Base-by-base conservation (phyloP, 306 rosid species). In the Glycine latifolia region DNA sequence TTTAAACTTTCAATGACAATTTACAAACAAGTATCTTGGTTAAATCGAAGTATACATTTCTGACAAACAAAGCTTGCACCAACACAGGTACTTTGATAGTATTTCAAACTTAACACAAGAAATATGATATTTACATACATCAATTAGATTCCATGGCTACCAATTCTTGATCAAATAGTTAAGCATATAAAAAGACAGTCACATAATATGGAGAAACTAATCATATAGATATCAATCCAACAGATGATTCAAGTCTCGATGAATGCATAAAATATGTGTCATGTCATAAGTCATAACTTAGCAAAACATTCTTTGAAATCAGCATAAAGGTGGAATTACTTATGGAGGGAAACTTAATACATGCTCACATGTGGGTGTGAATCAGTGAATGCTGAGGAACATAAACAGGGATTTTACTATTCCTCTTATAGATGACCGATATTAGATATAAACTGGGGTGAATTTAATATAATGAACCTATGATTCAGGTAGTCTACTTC, bases 11-110 rank as follows among this genome's bases (percentile, higher is more conserved):
- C 16, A 67, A 52, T 37, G 11, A 79, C 49, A 61, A 11, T 54
- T 47, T 52, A 56, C 59, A 60, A 26, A 26, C 39, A 78, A 7
- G 9, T 20, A 52, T 50, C 73, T 10, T 47, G 44, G 9, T 17
- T 73, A 20, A 10, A 77, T 55, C 20, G 10, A 75, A 17, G 69
- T 3, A 43, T 1, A 44, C 31, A 66, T 7, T 15, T 69, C 56
- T 11, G 31, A 60, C 78, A n/a, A 68, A 37, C 65, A 20, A 50
- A 53, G 14, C 62, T 58, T 60, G 80, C 67, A 43, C 70, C 73
- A 58, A 85, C 13, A 11, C n/a, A 10, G 49, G 70, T 62, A 48
- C 37, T 20, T 48, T 11, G 8, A 37, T 71, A 9, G 14, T 35
- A 46, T 48, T 43, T 52, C 44, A 20, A 77, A 71, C 56, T 44